Base-by-base conservation (phyloP, 1,284 basidiomycete genomes). In the Cutaneotrichosporon daszewskae region DNA sequence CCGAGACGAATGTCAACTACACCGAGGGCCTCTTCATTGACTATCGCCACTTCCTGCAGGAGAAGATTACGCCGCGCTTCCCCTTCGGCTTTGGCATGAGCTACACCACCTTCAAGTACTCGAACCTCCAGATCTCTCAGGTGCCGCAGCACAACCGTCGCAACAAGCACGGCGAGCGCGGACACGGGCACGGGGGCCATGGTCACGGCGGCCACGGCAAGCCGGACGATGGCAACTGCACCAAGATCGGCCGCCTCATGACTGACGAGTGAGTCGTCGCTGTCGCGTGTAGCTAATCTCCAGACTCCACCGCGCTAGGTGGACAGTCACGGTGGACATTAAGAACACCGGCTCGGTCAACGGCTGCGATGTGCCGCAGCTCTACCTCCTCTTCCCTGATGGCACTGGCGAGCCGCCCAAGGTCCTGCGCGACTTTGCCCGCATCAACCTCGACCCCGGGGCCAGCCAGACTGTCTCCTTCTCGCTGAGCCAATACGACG, bases 41-140 rank as follows among this genome's bases (percentile, higher is more conserved):
- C 69, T 87, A 87, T 64, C 74, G 84, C 24, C 78, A 81, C 62
- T 89, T 89, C 62, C 83, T 87, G 53, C 74, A 78, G 39, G 76
- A 82, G 53, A 66, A 75, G 47, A 79, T 82, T 46, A 68, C 68
- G 1, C 81, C 82, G 0, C 73, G 79, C 17, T 83, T 74, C 63
- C 82, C 84, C 59, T 91, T 90, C 62, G 88, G 88, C 1, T 88
- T 80, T 64, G 88, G 88, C 0, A 68, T 92, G 55, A 85, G 82
- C 46, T 94, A 92, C 73, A 84, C 89, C 26, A 77, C 71, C 0
- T 95, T 92, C 67, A 69, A 76, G 24, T 87, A 85, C 61, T 18
- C 35, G 5, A 34, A 47, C 36, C 28, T 46, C 18, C 10, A 25
- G 17, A 25, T 46, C 22, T 13, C 14, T 1, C 13, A 24, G 14